Conservation (phyloP, 176 grass and related monocot species). For the Carex scoparia region DNA sequence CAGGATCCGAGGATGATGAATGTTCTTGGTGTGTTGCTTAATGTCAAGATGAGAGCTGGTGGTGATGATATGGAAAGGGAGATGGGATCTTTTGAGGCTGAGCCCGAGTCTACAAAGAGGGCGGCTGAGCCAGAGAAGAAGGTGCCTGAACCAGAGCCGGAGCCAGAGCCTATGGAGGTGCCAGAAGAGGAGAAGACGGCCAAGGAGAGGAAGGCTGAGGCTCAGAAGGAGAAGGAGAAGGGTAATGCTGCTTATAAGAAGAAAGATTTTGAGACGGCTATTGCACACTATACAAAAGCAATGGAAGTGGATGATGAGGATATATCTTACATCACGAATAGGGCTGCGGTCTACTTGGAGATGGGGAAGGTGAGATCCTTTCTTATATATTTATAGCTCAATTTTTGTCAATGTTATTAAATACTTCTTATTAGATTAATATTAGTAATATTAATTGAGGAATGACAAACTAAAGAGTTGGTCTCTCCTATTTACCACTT, state of each 20-base stretch:
- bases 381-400: conserved; percentile 9
- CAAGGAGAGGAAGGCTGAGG: conserved; percentile 65
- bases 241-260: conserved; percentile 98
- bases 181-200: conserved; percentile 39
- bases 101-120: neutral
- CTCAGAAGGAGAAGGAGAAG: conserved; percentile 72
- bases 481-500: neutral
- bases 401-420: neutral
- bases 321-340: conserved; percentile 86
- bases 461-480: neutral
- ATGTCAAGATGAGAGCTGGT: conserved; percentile 67
- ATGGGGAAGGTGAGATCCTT: conserved; percentile 65
- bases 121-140: conserved; percentile 38
- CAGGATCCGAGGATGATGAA: conserved; percentile 93
- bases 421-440: conserved; percentile 7
- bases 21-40: conserved; percentile 84
- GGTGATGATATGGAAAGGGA: conserved; percentile 36
- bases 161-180: conserved; percentile 77
- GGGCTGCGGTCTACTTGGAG: conserved; percentile 92
- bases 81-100: conserved; percentile 27
- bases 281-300: conserved; percentile 77
- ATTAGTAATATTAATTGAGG: neutral
- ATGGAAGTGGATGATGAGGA: conserved; percentile 75
- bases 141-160: conserved; percentile 26
- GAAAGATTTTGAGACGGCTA: conserved; percentile 89